Conservation (phyloP, 2,329 filamentous ascomycete genomes). For the Epichloe glyceriae region DNA sequence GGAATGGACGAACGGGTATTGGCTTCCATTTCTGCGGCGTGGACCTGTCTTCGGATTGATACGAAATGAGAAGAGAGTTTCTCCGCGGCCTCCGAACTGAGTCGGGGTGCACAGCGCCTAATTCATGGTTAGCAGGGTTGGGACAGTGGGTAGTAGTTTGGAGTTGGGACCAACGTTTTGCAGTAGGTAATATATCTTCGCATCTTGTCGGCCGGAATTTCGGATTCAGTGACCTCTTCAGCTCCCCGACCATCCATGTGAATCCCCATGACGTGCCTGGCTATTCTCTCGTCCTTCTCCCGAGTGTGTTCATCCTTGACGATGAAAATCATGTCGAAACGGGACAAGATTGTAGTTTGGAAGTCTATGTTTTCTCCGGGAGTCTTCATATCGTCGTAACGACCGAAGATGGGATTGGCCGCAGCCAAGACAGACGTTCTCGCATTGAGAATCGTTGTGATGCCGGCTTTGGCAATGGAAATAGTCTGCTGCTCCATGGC, state of each 20-base stretch:
- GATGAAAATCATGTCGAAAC: conserved; percentile 99
- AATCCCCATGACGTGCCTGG: conserved; percentile 92
- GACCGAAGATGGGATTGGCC: conserved; percentile 93
- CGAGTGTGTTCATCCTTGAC: conserved; percentile 90
- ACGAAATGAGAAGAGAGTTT: conserved; percentile 97
- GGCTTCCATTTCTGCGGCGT: conserved; percentile 77
- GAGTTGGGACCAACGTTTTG: conserved; percentile 55
- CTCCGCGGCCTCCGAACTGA: conserved; percentile 82
- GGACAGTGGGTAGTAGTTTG: conserved; percentile 44
- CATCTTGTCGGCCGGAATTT: conserved; percentile 94
- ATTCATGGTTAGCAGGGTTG: conserved; percentile 15
- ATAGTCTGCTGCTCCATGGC: conserved; percentile 99
- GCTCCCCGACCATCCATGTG: conserved; percentile 82
- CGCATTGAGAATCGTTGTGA: conserved; percentile 95
- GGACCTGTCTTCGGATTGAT: conserved; percentile 86
- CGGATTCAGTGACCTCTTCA: conserved; percentile 72
- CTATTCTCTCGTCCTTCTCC: conserved; percentile 81
- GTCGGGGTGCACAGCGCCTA: conserved; percentile 80
- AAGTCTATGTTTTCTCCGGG: conserved; percentile 99
- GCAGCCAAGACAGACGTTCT: conserved; percentile 90
- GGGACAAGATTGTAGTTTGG: conserved; percentile 92
- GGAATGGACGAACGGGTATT: conserved; percentile 88
- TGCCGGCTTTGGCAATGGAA: conserved; percentile 95
- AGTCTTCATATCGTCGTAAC: conserved; percentile 95
- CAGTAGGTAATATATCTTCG: conserved; percentile 95